phyloP scores from a whole-genome alignment of 257 asterid species.

The Capsicum chinense region DNA sequence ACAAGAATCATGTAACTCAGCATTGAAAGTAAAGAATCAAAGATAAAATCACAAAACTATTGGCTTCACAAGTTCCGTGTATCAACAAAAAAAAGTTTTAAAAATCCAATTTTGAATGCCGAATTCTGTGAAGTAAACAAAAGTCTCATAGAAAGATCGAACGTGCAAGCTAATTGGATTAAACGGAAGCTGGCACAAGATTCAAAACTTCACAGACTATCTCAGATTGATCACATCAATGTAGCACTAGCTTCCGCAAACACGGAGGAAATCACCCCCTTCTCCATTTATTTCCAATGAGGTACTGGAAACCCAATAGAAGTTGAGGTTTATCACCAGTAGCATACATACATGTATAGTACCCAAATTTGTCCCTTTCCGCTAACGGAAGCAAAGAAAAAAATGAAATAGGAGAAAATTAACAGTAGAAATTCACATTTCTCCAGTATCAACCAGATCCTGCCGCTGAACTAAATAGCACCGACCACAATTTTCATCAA shows the following conservation, averaged over 20 bases:
- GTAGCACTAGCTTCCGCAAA: not conserved
- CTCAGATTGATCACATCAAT: slow-evolving; percentile 3
- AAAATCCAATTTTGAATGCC: not conserved
- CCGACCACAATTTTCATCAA: not conserved
- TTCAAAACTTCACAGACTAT: not conserved
- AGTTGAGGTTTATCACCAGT: not conserved
- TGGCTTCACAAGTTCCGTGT: not conserved
- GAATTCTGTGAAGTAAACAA: not conserved
- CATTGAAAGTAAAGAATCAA: not conserved
- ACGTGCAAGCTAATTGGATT: not conserved
- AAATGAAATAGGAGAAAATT: not conserved
- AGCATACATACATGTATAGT: not conserved
- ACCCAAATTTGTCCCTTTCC: not conserved
- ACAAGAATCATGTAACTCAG: not conserved
- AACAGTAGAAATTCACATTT: not conserved
- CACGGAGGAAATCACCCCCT: not conserved
- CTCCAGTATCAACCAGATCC: slow-evolving; percentile 1
- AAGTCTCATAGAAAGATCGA: not conserved
- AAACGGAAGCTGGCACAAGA: not conserved
- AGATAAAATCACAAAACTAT: not conserved
- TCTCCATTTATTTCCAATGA: not conserved
- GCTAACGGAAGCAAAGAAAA: not conserved
- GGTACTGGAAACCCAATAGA: not conserved
- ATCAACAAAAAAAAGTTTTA: not conserved
- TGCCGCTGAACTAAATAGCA: not conserved